A percentile compares a stretch with the other conserved stretches of the same genome.
These are phyloP conservation scores for Dryas alaskensis DNA, from an alignment of 306 rosid genomes.

Conservation along the genomic window DNA sequence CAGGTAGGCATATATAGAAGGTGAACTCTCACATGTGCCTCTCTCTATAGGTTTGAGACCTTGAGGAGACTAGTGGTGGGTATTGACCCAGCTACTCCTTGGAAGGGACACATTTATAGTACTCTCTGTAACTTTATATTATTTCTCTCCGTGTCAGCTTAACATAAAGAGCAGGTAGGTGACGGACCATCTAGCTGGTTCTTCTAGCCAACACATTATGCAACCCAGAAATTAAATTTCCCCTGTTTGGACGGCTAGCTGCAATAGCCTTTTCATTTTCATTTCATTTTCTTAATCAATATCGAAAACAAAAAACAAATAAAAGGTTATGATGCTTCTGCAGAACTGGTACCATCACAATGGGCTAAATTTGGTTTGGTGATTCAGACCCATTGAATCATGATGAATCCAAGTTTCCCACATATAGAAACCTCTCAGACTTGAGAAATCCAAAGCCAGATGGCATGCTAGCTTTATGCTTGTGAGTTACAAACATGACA, in stretches of 20 bases:
- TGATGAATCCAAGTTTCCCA: too few relatives aligned
- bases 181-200: neutral
- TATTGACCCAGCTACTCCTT: neutral
- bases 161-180: neutral
- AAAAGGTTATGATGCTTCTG: neutral
- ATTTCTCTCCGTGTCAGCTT: neutral
- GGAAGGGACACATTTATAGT: neutral
- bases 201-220: neutral
- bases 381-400: neutral
- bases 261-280: neutral
- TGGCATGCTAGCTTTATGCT: neutral
- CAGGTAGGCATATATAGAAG: neutral
- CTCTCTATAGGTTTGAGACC: neutral
- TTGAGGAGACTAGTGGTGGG: neutral
- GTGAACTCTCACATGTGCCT: neutral
- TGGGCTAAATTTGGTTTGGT: neutral
- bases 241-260: neutral
- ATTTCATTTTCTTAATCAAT: neutral
- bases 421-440: neutral
- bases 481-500: neutral
- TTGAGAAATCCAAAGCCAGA: neutral
- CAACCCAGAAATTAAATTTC: neutral
- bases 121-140: neutral
- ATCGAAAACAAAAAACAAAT: neutral
- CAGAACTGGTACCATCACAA: neutral